Evolutionary conservation across 495 filamentous ascomycete genomes (phyloP).

Genomic region (Podospora fimiseda): DNA sequence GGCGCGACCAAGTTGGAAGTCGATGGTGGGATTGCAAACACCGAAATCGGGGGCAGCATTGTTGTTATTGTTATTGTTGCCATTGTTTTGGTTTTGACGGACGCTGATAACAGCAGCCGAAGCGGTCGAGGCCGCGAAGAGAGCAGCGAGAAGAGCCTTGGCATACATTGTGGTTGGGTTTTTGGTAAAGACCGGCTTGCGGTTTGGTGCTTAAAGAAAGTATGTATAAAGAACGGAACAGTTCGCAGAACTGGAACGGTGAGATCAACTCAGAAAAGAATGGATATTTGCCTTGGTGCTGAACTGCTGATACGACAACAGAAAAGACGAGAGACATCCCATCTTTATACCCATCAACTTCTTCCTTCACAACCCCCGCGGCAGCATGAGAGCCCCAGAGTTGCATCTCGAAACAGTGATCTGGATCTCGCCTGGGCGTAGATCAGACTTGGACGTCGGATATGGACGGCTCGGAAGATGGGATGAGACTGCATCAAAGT

Average conservation of each 20-base stretch:
- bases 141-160: constrained; percentile 23
- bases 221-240: constrained; percentile 21
- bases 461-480: neutral
- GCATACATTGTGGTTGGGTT: constrained; percentile 21
- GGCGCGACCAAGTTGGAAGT: constrained; percentile 48
- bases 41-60: constrained; percentile 45
- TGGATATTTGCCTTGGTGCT: constrained; percentile 2
- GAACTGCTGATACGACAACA: neutral
- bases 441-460: neutral
- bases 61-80: constrained; percentile 24
- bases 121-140: constrained; percentile 25
- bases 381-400: neutral
- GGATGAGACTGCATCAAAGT: neutral
- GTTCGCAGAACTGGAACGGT: constrained; percentile 24
- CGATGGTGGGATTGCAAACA: constrained; percentile 49
- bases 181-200: constrained; percentile 25
- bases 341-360: neutral
- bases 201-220: constrained; percentile 11
- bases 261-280: constrained; percentile 26
- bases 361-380: neutral
- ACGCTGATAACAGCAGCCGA: constrained; percentile 23
- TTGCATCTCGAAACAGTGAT: constrained; percentile 1
- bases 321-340: neutral
- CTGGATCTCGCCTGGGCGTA: constrained; percentile 3
- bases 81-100: constrained; percentile 34